Conservation (phyloP, 2,329 filamentous ascomycete species). For the Dactylonectria estremocensis region DNA sequence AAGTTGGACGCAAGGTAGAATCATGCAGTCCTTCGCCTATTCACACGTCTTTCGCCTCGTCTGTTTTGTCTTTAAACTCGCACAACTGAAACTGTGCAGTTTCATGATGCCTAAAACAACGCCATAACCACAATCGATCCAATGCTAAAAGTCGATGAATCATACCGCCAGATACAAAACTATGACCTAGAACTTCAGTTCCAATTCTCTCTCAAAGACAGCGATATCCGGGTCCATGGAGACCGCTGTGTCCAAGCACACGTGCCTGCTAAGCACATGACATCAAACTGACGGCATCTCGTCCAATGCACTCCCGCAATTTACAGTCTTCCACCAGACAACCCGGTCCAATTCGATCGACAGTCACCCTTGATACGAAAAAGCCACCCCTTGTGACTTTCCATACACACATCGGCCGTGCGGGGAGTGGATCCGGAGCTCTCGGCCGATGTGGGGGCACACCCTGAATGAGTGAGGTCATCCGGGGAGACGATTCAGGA, state of each 20-base stretch:
- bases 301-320: background rate
- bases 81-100: no score
- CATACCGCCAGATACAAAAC: no score
- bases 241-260: no score
- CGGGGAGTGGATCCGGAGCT: conserved; percentile 12
- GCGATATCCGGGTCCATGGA: no score
- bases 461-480: background rate
- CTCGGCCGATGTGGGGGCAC: conserved; percentile 22
- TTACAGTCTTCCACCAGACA: background rate
- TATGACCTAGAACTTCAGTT: no score
- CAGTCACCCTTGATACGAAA: background rate
- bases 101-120: no score
- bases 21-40: background rate
- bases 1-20: background rate
- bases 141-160: no score
- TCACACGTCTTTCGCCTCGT: no score
- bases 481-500: background rate
- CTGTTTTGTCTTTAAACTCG: no score
- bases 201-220: no score
- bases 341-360: background rate
- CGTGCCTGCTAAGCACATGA: no score
- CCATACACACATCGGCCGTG: conserved; percentile 3
- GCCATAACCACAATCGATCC: no score
- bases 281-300: background rate
- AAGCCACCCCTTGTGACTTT: background rate